Conservation (phyloP, 148 eudicot species). For the Cornus florida region DNA sequence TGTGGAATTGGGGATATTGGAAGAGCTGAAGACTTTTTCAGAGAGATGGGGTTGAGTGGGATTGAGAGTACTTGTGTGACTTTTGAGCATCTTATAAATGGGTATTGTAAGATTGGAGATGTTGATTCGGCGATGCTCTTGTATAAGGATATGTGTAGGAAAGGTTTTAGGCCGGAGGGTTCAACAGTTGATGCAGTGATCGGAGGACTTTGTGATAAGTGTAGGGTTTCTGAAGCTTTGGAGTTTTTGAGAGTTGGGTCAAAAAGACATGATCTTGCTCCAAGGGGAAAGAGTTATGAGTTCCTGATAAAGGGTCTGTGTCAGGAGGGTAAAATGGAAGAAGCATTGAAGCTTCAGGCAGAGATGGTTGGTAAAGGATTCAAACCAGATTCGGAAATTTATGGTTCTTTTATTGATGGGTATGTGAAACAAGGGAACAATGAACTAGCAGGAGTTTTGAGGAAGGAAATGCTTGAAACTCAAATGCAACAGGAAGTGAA, state of each 20-base stretch:
- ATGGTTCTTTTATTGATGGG: constrained; percentile 59
- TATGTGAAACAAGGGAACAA: constrained; percentile 54
- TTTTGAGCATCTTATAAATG: constrained; percentile 69
- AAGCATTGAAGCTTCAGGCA: constrained; percentile 65
- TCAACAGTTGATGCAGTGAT: constrained; percentile 52
- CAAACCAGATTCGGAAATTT: constrained; percentile 47
- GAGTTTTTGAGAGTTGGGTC: constrained; percentile 38
- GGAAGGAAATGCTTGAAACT: constrained; percentile 50
- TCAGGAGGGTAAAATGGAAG: constrained; percentile 52
- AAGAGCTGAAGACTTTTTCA: constrained; percentile 60
- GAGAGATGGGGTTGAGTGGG: constrained; percentile 57
- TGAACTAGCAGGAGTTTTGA: constrained; percentile 45
- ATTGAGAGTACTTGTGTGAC: constrained; percentile 54
- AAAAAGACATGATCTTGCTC: constrained; percentile 39
- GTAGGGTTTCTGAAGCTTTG: constrained; percentile 44
- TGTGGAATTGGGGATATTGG: constrained; percentile 52
- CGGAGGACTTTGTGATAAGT: constrained; percentile 38
- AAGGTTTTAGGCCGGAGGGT: constrained; percentile 47
- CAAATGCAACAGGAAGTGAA: constrained; percentile 10
- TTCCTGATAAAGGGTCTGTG: constrained; percentile 62
- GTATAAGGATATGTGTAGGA: constrained; percentile 62
- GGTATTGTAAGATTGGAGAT: constrained; percentile 68
- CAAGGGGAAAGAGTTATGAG: constrained; percentile 49
- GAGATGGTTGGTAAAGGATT: constrained; percentile 81
- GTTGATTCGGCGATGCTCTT: constrained; percentile 49